A percentile compares a stretch with the other conserved stretches of the same genome.
These are phyloP conservation scores for Umbelopsis vinacea DNA, from an alignment of 192 early-diverging fungal genomes.

Conservation along the genomic window DNA sequence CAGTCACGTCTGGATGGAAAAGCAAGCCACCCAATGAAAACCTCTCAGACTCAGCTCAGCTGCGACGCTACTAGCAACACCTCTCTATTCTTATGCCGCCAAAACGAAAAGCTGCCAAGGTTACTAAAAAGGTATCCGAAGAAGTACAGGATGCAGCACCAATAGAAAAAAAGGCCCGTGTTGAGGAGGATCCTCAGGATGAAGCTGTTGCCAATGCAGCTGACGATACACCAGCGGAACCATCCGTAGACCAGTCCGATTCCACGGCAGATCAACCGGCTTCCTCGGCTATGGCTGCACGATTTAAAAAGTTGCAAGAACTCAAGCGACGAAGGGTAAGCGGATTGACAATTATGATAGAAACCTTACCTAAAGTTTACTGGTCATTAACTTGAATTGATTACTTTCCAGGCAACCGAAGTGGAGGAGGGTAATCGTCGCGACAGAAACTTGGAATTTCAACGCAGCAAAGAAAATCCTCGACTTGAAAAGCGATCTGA, in stretches of 20 bases:
- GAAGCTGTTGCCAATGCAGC: not conserved
- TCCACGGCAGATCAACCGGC: not conserved
- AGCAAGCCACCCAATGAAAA: not conserved
- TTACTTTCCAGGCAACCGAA: slow-evolving; percentile 34
- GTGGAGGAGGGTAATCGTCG: slow-evolving; percentile 70
- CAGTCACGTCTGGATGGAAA: not conserved
- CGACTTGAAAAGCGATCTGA: slow-evolving; percentile 66
- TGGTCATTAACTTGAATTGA: not conserved
- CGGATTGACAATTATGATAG: no score
- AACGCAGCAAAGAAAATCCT: slow-evolving; percentile 70
- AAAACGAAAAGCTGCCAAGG: slow-evolving; percentile 12
- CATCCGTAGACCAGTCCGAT: not conserved
- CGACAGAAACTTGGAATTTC: slow-evolving; percentile 77
- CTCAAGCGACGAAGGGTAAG: slow-evolving; percentile 54
- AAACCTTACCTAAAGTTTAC: slow-evolving; percentile 8
- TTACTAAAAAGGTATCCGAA: not conserved
- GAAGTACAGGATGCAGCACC: not conserved
- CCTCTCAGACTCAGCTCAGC: not conserved
- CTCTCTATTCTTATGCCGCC: not conserved
- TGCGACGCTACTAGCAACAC: not conserved
- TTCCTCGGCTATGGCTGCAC: slow-evolving; percentile 34
- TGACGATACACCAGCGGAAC: not conserved
- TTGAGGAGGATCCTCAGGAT: not conserved
- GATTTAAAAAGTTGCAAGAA: slow-evolving; percentile 50
- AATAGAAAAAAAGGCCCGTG: not conserved